A percentile compares a stretch with the other conserved stretches of the same genome.
Evolutionary conservation across 495 filamentous ascomycete genomes (phyloP).

Genomic region (Talaromyces wortmannii): DNA sequence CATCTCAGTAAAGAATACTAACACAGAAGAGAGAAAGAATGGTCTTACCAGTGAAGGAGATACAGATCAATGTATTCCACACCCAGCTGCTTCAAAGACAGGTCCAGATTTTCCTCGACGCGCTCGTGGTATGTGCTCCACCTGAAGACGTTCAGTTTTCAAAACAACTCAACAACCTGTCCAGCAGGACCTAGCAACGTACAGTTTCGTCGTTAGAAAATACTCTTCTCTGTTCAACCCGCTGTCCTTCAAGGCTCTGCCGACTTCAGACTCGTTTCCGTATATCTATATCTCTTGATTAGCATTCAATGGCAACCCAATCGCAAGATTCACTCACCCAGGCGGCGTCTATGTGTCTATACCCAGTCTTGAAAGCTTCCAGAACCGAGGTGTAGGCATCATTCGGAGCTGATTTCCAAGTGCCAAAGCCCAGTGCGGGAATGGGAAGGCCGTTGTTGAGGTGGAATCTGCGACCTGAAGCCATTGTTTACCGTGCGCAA

Average conservation of each 20-base stretch:
- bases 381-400: conserved; percentile 21
- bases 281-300: conserved; percentile 18
- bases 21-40: conserved; percentile 67
- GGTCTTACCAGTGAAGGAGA: conserved; percentile 60
- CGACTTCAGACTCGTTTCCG: conserved; percentile 38
- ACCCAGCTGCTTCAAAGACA: conserved; percentile 62
- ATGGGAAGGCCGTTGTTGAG: conserved; percentile 63
- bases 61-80: conserved; percentile 79
- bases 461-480: conserved; percentile 29
- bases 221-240: conserved; percentile 42
- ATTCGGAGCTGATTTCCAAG: conserved; percentile 22
- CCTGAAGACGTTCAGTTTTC: not conserved
- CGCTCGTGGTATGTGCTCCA: conserved; percentile 73
- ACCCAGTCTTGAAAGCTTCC: conserved; percentile 39
- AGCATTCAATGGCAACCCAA: conserved; percentile 11
- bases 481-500: not conserved
- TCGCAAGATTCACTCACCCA: conserved; percentile 10
- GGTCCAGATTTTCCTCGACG: conserved; percentile 59
- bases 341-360: conserved; percentile 39
- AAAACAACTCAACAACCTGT: not conserved
- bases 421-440: conserved; percentile 62
- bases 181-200: conserved; percentile 10
- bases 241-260: conserved; percentile 44
- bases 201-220: conserved; percentile 57
- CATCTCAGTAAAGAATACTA: conserved; percentile 22